Conservation (phyloP, 2,329 filamentous ascomycete genomes). For the Dothiorella sarmentorum region DNA sequence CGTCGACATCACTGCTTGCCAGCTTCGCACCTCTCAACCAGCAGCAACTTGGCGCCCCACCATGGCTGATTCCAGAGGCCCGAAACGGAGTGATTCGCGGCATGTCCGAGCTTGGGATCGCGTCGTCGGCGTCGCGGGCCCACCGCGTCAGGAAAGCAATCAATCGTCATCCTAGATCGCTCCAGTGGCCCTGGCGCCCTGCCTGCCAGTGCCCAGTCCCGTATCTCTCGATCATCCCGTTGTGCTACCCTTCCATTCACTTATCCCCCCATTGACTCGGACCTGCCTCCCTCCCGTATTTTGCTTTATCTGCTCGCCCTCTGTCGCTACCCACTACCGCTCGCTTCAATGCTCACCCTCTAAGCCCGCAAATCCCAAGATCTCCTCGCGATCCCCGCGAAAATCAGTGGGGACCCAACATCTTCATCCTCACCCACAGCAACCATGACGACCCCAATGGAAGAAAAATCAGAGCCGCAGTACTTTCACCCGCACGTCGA, state of each 20-base stretch:
- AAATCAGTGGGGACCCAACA: conserved; percentile 16
- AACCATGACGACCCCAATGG: conserved; percentile 36
- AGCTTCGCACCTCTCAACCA: not conserved
- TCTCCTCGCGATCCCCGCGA: conserved; percentile 14
- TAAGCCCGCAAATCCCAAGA: not conserved
- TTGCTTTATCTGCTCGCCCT: not conserved
- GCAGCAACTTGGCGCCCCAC: conserved; percentile 13
- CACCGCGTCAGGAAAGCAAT: not conserved
- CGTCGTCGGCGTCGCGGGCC: conserved; percentile 3
- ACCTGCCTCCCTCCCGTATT: not conserved
- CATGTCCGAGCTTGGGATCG: not conserved
- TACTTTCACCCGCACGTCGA: conserved; percentile 30
- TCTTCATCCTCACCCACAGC: not conserved
- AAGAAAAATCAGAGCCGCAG: conserved; percentile 36
- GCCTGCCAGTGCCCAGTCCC: conserved; percentile 4
- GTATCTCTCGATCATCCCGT: conserved; percentile 16
- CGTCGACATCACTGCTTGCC: not conserved
- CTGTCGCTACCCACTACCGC: not conserved
- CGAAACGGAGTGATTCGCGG: conserved; percentile 7
- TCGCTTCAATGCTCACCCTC: not conserved
- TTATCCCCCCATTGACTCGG: not conserved
- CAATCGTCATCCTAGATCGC: conserved; percentile 17
- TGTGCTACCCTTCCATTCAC: not conserved
- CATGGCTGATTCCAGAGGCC: conserved; percentile 4
- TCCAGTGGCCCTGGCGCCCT: conserved; percentile 4